A percentile compares a stretch with the other conserved stretches of the same genome.
Conservation (phyloP, 345 rosid species). For the Bretschneidera sinensis region DNA sequence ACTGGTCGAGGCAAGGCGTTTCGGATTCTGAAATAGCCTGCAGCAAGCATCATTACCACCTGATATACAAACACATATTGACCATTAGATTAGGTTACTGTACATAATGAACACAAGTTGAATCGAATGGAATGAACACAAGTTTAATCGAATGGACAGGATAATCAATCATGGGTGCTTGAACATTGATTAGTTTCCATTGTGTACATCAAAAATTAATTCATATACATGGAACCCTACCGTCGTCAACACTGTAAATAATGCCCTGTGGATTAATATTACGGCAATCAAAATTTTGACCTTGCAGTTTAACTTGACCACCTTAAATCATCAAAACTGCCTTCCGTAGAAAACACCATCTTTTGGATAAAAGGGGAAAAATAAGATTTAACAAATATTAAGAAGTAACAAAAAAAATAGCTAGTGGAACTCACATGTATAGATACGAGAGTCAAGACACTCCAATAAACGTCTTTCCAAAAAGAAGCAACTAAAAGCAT, state of each 20-base stretch:
- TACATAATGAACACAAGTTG: background rate
- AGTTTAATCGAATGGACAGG: background rate
- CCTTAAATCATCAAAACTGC: too few species aligned
- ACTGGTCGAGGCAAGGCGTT: conserved; percentile 72
- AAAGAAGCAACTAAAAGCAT: conserved; percentile 61
- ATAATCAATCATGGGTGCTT: too few species aligned
- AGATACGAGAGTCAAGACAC: conserved; percentile 52
- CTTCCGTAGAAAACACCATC: background rate
- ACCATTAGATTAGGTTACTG: conserved; percentile 1
- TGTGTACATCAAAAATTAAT: too few species aligned
- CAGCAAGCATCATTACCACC: conserved; percentile 96
- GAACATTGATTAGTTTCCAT: too few species aligned
- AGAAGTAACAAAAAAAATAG: background rate
- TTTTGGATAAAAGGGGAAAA: background rate
- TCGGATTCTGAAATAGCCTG: conserved; percentile 89
- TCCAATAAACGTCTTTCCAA: conserved; percentile 80
- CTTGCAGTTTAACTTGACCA: too few species aligned
- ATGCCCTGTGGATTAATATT: too few species aligned
- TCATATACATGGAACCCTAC: too few species aligned
- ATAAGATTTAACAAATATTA: background rate
- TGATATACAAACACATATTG: conserved; percentile 32
- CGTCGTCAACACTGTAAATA: background rate
- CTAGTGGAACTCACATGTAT: conserved; percentile 57
- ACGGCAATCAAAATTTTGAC: too few species aligned
- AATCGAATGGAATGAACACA: background rate